Base-by-base conservation (phyloP, 1,284 basidiomycete genomes). In the Rhodotorula mucilaginosa region DNA sequence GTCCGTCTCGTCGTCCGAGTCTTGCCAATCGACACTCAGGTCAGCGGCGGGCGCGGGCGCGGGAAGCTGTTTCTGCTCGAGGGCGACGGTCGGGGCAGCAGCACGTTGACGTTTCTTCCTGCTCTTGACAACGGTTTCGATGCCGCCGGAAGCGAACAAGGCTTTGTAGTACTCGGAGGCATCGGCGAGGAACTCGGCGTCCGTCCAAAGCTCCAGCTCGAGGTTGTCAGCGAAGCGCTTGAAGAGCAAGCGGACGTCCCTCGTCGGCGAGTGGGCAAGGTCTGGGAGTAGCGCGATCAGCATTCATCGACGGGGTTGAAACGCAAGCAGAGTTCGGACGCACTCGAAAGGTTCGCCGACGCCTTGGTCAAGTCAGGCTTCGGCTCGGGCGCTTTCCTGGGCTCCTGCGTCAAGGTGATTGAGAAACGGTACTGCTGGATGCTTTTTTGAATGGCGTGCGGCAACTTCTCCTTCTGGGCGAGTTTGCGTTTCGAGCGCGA, bases 121-220 rank as follows among this genome's bases (percentile, higher is more conserved):
- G 44, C 48, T n/a, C 23, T 19, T 31, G 18, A 44, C 39, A 10
- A 44, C 39, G 10, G 39, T 44, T 52, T 65, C 64, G 21, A 31
- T 34, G n/a, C 59, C 59, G 26, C 62, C 73, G 64, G 66, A 61
- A n/a, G 58, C 62, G 60, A 70, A 65, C 19, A 67, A 61, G 23
- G 61, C 54, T 21, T 77, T 72, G 70, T 82, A 78, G 31, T 78
- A 73, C 7, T 80, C 79, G 34, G 82, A 74, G 1, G 82, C 81
- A 65, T 82, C 80, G 54, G 80, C 71, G 4, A 79, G 77, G 8
- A 69, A 62, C 60, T 82, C 82, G 13, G 78, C 15, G 44, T 52
- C 13, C 7, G 67, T n/a, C 67, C 61, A 68, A 10, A 68, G 67
- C 47, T 63, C 51, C 34, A 39, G 51, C 10, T 39, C 49, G 51